These are phyloP conservation scores for Coemansia furcata DNA, from an alignment of 192 early-diverging fungal species.

Conservation along the genomic window DNA sequence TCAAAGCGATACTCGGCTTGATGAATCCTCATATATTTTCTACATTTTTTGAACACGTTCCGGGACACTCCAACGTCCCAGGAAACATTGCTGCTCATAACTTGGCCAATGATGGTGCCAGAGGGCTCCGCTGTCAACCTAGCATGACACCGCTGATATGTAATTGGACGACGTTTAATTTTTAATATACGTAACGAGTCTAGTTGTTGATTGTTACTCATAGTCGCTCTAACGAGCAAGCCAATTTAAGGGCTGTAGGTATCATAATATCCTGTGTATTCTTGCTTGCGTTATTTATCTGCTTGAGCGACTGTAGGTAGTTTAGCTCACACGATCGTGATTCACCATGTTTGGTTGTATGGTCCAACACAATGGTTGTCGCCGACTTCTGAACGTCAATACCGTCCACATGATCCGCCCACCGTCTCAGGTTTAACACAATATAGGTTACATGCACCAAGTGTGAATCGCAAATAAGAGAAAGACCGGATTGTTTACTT, in stretches of 20 bases:
- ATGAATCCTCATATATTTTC: not conserved
- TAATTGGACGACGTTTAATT: no score
- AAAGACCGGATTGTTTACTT: no score
- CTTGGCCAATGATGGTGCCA: not conserved
- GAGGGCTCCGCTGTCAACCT: not conserved
- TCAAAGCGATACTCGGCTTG: slow-evolving; percentile 2
- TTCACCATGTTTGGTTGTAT: no score
- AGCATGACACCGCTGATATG: not conserved
- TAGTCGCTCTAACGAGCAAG: no score
- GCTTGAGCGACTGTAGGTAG: no score
- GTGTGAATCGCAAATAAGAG: not conserved
- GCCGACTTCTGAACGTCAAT: not conserved
- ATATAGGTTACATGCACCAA: not conserved
- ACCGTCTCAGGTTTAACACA: not conserved
- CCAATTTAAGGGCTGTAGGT: no score
- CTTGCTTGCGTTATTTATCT: no score
- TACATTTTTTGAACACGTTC: not conserved
- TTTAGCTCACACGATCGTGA: no score
- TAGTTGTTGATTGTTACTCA: no score
- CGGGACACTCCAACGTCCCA: not conserved
- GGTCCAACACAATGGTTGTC: no score
- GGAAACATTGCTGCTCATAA: not conserved
- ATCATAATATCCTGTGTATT: no score
- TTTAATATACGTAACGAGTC: no score
- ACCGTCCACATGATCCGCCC: not conserved